These are phyloP conservation scores for Phytophthora pseudosyringae DNA, from an alignment of 352 stramenopile species.

Conservation along the genomic window DNA sequence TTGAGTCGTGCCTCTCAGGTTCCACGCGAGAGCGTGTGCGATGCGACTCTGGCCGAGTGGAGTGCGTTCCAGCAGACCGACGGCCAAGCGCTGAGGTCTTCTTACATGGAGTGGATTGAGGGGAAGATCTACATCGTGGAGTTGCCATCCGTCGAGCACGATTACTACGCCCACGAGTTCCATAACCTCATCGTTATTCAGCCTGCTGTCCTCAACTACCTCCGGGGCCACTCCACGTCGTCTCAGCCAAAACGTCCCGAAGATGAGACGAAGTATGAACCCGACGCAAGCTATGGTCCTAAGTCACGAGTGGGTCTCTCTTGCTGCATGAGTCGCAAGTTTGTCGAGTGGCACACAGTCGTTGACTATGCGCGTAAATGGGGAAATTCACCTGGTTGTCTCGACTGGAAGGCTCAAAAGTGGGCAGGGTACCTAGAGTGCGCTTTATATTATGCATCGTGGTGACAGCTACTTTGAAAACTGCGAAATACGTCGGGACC, in stretches of 20 bases:
- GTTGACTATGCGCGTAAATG: background rate
- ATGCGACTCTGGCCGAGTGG: background rate
- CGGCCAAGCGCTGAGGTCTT: background rate
- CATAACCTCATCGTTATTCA: too few species aligned
- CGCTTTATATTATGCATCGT: conserved; percentile 9
- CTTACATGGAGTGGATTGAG: conserved; percentile 12
- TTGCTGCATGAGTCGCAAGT: background rate
- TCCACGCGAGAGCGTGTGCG: background rate
- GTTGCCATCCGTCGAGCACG: background rate
- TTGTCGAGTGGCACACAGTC: background rate
- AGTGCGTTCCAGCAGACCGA: background rate
- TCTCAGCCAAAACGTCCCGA: background rate
- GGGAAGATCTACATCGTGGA: conserved; percentile 2
- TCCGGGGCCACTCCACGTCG: background rate
- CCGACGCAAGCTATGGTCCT: conserved; percentile 1
- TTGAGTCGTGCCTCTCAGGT: too few species aligned
- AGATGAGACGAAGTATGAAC: background rate
- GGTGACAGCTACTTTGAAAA: background rate
- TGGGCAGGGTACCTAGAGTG: conserved; percentile 1
- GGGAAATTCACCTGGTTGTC: background rate
- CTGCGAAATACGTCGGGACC: conserved; percentile 1
- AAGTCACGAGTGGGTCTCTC: background rate
- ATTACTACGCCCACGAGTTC: background rate
- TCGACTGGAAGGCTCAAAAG: conserved; percentile 9
- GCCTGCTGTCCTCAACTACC: background rate